Base-by-base conservation (phyloP, 2,329 filamentous ascomycete genomes). In the Ilyonectria destructans region DNA sequence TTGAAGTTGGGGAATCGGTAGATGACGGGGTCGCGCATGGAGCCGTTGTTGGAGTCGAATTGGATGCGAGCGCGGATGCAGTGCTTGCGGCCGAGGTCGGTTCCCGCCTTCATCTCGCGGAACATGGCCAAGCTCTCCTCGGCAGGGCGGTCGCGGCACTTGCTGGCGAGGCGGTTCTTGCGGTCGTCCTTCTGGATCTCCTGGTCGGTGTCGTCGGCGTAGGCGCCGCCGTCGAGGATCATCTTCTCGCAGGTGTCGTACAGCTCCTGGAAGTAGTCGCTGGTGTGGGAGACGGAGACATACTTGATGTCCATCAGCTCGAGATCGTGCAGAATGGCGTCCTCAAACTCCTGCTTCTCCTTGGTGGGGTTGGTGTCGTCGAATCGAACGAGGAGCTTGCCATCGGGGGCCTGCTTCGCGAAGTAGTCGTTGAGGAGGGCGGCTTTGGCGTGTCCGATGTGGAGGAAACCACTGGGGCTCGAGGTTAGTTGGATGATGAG, bases 301-400 rank as follows among this genome's bases (percentile, higher is more conserved):
- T 95, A 93, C 83, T 93, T 93, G 82, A 99, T 93, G 33, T 95
- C 96, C 88, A 99, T 94, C 60, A 98, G 88, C 57, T 91, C 90
- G 58, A 98, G 88, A 81, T 99, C 96, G 84, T 97, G 92, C 45
- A 97, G 86, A 70, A 99, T 99, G 6, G 95, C 89, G 82, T 98
- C 95, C 80, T 98, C 92, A 80, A 92, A 99, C 84, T 98, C 96
- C 80, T 96, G 91, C 85, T 97, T 98, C 87, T 99, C 96, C 82
- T 98, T 98, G 68, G 93, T 91, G 8, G 96, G 96, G 83, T 99
- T 99, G 64, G 96, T 99, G 79, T 99, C 96, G 80, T 99, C 96
- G 78, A 99, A 96, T 68, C 96, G 93, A 57, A 98, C 89, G 67
- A 97, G 91, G 75, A 99, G 87, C 77, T 92, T 97, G 77, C 96